Conservation (phyloP, 768 basidiomycete species). For the Strobilomyces confusus region DNA sequence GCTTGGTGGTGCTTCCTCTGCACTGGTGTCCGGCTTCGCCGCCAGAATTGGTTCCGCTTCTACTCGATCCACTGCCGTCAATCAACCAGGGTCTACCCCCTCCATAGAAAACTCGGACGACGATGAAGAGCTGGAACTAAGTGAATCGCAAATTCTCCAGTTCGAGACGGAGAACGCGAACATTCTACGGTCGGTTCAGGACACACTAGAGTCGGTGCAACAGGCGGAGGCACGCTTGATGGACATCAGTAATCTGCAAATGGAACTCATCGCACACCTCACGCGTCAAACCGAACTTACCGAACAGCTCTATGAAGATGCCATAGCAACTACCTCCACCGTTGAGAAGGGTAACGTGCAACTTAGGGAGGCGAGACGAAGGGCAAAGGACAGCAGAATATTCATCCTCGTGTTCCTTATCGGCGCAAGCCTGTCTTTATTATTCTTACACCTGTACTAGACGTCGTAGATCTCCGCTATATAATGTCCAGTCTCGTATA, state of each 20-base stretch:
- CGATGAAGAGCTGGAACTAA: constrained; percentile 78
- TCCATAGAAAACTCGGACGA: constrained; percentile 50
- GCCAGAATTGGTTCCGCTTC: constrained; percentile 54
- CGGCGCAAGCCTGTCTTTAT: constrained; percentile 83
- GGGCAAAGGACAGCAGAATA: constrained; percentile 81
- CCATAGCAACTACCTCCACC: constrained; percentile 78
- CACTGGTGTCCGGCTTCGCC: constrained; percentile 50
- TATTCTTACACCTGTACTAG: constrained; percentile 93
- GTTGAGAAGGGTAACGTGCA: constrained; percentile 90
- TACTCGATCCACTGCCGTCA: constrained; percentile 27
- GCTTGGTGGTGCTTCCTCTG: constrained; percentile 58
- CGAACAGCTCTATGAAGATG: constrained; percentile 93
- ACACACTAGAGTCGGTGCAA: constrained; percentile 84
- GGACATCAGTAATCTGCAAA: constrained; percentile 92
- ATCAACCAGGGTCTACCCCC: constrained; percentile 28
- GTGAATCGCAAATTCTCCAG: constrained; percentile 83
- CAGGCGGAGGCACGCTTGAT: constrained; percentile 87
- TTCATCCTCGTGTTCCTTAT: constrained; percentile 91
- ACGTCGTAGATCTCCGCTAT: constrained; percentile 5
- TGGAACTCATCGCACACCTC: constrained; percentile 85
- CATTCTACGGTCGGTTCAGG: constrained; percentile 79
- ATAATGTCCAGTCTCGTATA: constrained; percentile 3
- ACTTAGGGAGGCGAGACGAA: constrained; percentile 81
- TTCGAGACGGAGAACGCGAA: constrained; percentile 91
- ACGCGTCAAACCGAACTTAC: constrained; percentile 88